These are phyloP conservation scores for Pisolithus tinctorius DNA, from an alignment of 768 basidiomycete genomes.

Conservation along the genomic window DNA sequence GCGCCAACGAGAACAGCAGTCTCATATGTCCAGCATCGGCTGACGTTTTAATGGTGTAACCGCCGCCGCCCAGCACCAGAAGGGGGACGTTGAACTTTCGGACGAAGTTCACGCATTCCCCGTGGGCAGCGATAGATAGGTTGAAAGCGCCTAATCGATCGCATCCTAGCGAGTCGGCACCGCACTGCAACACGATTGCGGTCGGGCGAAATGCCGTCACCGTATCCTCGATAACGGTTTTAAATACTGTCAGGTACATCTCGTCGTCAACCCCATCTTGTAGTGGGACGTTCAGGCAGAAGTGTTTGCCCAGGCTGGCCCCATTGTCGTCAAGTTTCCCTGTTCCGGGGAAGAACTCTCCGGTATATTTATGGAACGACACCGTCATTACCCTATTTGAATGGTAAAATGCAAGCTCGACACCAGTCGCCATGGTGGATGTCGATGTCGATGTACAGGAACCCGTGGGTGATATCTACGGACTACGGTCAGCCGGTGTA, in stretches of 20 bases:
- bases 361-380: slow-evolving; percentile 98
- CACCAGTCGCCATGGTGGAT: slow-evolving; percentile 98
- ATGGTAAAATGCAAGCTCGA: slow-evolving; percentile 96
- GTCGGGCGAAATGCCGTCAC: slow-evolving; percentile 84
- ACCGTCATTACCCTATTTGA: slow-evolving; percentile 98
- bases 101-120: slow-evolving; percentile 97
- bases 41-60: slow-evolving; percentile 97
- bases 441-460: slow-evolving; percentile 98
- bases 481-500: background rate
- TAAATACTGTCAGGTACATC: slow-evolving; percentile 93
- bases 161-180: slow-evolving; percentile 92
- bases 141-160: slow-evolving; percentile 97
- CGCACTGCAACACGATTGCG: slow-evolving; percentile 92
- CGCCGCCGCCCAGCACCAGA: slow-evolving; percentile 89
- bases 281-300: slow-evolving; percentile 90
- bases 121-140: slow-evolving; percentile 93
- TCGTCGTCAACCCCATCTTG: slow-evolving; percentile 97
- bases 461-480: slow-evolving; percentile 86
- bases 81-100: slow-evolving; percentile 88
- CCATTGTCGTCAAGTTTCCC: slow-evolving; percentile 95
- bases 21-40: slow-evolving; percentile 99
- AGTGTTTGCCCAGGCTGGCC: slow-evolving; percentile 83
- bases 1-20: slow-evolving; percentile 88
- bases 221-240: slow-evolving; percentile 91
- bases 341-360: slow-evolving; percentile 97